These are phyloP conservation scores for Suillus placidus DNA, from an alignment of 768 basidiomycete genomes.

Conservation along the genomic window DNA sequence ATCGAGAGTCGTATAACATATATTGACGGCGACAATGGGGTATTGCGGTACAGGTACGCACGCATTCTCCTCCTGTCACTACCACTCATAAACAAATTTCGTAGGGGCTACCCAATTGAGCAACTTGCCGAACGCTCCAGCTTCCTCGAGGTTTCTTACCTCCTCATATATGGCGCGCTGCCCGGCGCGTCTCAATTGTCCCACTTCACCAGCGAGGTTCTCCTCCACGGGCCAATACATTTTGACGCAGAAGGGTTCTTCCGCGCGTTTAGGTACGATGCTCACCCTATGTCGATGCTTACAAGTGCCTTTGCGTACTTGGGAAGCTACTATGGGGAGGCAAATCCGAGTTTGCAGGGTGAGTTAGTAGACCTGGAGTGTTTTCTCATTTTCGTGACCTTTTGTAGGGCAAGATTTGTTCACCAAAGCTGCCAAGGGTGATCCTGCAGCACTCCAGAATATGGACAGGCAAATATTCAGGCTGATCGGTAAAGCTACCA, in stretches of 20 bases:
- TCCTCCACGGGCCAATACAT: constrained; percentile 73
- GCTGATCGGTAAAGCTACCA: constrained; percentile 86
- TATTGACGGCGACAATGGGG: constrained; percentile 88
- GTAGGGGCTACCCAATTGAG: constrained; percentile 90
- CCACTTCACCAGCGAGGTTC: constrained; percentile 72
- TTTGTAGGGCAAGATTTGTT: constrained; percentile 72
- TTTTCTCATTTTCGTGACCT: not conserved
- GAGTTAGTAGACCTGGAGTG: constrained; percentile 14
- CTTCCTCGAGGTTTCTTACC: constrained; percentile 83
- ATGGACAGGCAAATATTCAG: constrained; percentile 95
- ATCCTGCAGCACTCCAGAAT: constrained; percentile 63
- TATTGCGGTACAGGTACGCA: constrained; percentile 72
- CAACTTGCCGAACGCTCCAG: constrained; percentile 80
- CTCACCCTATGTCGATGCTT: constrained; percentile 91
- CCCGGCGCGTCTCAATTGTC: constrained; percentile 63
- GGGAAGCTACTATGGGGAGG: constrained; percentile 85
- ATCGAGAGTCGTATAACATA: constrained; percentile 82
- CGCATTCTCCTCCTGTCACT: constrained; percentile 1
- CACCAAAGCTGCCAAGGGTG: constrained; percentile 69
- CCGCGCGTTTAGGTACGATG: constrained; percentile 82
- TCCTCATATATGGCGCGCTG: constrained; percentile 85
- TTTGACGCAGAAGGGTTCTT: constrained; percentile 71
- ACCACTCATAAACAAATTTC: constrained; percentile 8
- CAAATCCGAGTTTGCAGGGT: constrained; percentile 88
- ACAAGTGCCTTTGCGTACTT: constrained; percentile 87